Evolutionary conservation across 2,329 filamentous ascomycete species (phyloP), one percentile per base, ranked within the genome.

Genomic region (Blumeria graminis): DNA sequence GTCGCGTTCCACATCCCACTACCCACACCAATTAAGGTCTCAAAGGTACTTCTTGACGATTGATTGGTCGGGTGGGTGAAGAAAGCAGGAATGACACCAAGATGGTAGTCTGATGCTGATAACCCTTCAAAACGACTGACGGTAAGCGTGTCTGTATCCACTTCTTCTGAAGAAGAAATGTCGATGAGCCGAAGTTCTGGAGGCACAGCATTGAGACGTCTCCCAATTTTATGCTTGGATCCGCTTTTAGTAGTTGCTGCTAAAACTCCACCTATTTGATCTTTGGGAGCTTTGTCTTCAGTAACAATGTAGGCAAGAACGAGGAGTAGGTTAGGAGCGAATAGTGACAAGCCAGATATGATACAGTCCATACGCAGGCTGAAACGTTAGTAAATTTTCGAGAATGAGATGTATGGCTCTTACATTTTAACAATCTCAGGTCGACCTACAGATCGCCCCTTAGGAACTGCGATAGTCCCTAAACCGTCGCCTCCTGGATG

Each of bases 341-440:
- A 96, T 70, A 98, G 76, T 61, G 90, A 93, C 69, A 98, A 84
- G 65, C 92, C 92, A 67, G 92, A 94, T 73, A 98, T 87, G 68
- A 94, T 88, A 74, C 92, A 96, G 72, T 98, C 92, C 70, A 92
- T 94, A 65, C 88, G 85, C 70, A 96, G 78, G 70, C 84, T 89
- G 61, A 16, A 32, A 32, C 14, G 36, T 54, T 45, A 36, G 22
- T 38, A 33, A 36, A 6, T n/a, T 18, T 13, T 10, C 13, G 22
- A 14, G 18, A 70, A 67, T 48, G 28, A 46, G 34, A 7, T 0
- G 48, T 16, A 43, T 16, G 3, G 8, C 33, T 76, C 85, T 76
- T 68, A 93, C 86, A 90, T 89, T 69, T 94, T 93, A 60, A 87
- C 80, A 66, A 96, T 90, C 67, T 95, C 87, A 54, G 87, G 89